Evolutionary conservation across 768 basidiomycete species (phyloP), one percentile per base, ranked within the genome.

Genomic region (Leccinum fibrillosum): DNA sequence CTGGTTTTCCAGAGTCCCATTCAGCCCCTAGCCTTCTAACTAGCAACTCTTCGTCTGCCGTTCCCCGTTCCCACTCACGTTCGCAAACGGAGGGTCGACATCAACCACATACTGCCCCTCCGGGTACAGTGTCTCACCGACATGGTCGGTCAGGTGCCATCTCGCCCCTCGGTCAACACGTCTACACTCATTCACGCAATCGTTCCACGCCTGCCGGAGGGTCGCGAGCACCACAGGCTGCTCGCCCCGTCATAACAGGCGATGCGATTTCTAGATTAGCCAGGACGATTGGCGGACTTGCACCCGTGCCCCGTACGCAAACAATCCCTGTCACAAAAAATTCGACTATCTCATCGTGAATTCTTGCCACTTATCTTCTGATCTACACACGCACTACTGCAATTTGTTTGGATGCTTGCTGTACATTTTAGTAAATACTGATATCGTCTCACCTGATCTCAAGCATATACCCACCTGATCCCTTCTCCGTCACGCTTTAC

Each of bases 251-350:
- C 47, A 81, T 92, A 63, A 87, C 86, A 5, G 85, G 78, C 12
- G 88, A 86, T 52, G 90, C 88, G 2, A 80, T 90, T 52, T 85
- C 88, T 12, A 77, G 78, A 57, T 70, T 92, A 32, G 85, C 83
- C 26, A 78, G 82, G 62, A 84, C 86, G 10, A 84, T 90, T 42
- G 86, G 83, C 23, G 67, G 70, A 61, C 54, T 66, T 21, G 69
- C 67, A 54, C 56, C 66, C 47, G 42, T 62, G 35, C 6, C 71
- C 10, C 73, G 71, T 19, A 49, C 69, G 30, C 66, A 67, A 45
- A 10, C 64, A 11, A 66, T 72, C 19, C 51, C 72, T 25, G 64
- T 64, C 17, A 55, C 69, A 13, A 69, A 67, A 52, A 67, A 69
- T 54, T 64, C 72, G 26, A 66, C 70, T 8, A 59, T 72, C 49